Evolutionary conservation across 768 basidiomycete genomes (phyloP), one percentile per base, ranked within the genome.

Genomic region (Auriscalpium orientale): DNA sequence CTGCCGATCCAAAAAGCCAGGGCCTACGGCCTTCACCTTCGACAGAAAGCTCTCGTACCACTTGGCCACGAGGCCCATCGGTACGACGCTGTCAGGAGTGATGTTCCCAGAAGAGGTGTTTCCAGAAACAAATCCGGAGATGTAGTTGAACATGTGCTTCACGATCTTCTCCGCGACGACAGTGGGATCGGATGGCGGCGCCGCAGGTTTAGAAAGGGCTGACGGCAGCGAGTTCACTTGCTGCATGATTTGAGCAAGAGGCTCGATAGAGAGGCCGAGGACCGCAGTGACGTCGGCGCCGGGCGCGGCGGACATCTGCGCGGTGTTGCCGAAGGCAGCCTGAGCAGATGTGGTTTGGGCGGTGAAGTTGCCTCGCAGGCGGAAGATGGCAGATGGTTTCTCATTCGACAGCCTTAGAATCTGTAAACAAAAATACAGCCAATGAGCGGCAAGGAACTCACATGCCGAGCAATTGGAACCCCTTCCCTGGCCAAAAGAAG

Each of bases 301-400:
- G 0, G 62, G 46, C 36, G 51, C 59, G 35, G 56, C n/a, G 57
- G 69, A 2, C 2, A 71, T 66, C 4, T 66, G 63, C 6, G 53
- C 56, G 28, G 63, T 64, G 45, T 62, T 61, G 38, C 63, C 64
- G 58, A 72, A 72, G 15, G 71, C 63, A 12, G 65, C 66, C 40
- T 70, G 65, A 9, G 70, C 60, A 20, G 64, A 55, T 0, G 70
- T 60, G 2, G 72, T 66, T 11, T 65, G 53, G 0, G 74, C 60
- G n/a, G 72, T 74, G 65, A 82, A 86, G 11, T 79, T 79, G 8
- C 86, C 84, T 4, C 84, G 80, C 21, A 92, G 75, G 21, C 91
- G 89, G 72, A 92, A 92, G 65, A 93, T 90, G 0, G 90, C 89
- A 11, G 89, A 91, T 0, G 91, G 91, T 66, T 92, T 92, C 35